Conservation (phyloP, 2,329 filamentous ascomycete species). For the Coleophoma eucalyptorum region DNA sequence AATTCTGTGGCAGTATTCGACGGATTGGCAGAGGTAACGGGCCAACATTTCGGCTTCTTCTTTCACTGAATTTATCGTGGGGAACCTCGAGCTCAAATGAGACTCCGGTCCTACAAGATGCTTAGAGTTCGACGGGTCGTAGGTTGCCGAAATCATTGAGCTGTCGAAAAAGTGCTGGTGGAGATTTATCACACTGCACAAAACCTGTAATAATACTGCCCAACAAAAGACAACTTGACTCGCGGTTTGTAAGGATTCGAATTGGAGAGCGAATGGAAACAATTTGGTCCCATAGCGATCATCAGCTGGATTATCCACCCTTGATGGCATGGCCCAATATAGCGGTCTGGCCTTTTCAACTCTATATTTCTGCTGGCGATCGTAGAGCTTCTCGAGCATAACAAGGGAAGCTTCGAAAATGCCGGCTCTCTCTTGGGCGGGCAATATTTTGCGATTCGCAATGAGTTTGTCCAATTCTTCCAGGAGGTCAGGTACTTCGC, state of each 20-base stretch:
- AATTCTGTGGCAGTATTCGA: constrained; percentile 5
- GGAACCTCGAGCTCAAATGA: no score
- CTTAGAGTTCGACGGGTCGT: neutral
- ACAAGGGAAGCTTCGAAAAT: neutral
- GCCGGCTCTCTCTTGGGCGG: neutral
- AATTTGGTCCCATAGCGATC: constrained; percentile 2
- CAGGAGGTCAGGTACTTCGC: no score
- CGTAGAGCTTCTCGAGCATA: neutral
- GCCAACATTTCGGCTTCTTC: constrained; percentile 4
- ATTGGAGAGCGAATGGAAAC: constrained; percentile 6
- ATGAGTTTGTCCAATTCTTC: no score
- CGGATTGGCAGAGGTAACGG: constrained; percentile 3
- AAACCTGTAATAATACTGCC: constrained; percentile 4
- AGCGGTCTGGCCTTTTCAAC: neutral
- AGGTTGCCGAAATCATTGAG: neutral
- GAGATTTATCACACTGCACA: constrained; percentile 1
- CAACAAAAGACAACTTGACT: neutral
- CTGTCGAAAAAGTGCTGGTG: neutral
- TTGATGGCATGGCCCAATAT: constrained; percentile 1
- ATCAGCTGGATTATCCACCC: constrained; percentile 4
- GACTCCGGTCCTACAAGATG: neutral
- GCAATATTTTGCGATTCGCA: no score
- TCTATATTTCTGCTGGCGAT: neutral
- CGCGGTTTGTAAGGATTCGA: constrained; percentile 1
- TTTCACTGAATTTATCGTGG: constrained; percentile 1